Conservation (phyloP, 2,329 filamentous ascomycete genomes). For the Dothiorella sarmentorum region DNA sequence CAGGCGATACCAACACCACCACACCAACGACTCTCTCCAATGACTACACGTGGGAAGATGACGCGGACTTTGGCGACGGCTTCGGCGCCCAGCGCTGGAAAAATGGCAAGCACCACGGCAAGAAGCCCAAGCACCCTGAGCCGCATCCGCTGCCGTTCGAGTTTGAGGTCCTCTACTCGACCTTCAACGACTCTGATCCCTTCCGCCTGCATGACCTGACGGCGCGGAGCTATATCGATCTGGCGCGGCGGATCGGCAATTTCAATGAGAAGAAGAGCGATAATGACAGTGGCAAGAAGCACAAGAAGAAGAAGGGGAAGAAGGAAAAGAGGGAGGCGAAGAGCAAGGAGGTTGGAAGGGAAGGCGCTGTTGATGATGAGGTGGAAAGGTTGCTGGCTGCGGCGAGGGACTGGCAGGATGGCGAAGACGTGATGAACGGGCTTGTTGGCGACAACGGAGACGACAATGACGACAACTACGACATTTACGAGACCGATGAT, state of each 20-base stretch:
- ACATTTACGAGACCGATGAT: slow-evolving; percentile 31
- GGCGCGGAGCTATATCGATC: slow-evolving; percentile 71
- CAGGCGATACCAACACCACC: slow-evolving; percentile 19
- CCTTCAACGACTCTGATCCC: slow-evolving; percentile 63
- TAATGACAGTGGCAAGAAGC: slow-evolving; percentile 20
- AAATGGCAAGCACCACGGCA: slow-evolving; percentile 60
- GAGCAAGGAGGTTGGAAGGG: slow-evolving; percentile 22
- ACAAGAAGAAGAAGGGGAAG: slow-evolving; percentile 20
- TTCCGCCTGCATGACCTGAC: slow-evolving; percentile 81
- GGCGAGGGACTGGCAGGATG: background rate
- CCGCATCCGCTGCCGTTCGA: slow-evolving; percentile 62
- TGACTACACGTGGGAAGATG: slow-evolving; percentile 24
- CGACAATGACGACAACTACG: slow-evolving; percentile 26
- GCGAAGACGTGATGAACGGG: background rate
- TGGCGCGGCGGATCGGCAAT: slow-evolving; percentile 73
- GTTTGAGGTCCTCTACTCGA: slow-evolving; percentile 85
- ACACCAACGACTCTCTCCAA: background rate
- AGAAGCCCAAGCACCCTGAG: slow-evolving; percentile 44
- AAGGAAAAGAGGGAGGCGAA: slow-evolving; percentile 25
- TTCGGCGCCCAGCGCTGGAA: slow-evolving; percentile 52
- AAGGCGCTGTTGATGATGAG: background rate
- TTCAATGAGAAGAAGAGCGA: slow-evolving; percentile 20
- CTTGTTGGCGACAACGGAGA: slow-evolving; percentile 20
- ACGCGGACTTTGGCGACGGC: slow-evolving; percentile 27
- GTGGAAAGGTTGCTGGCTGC: background rate